Percentiles rank a stretch among this genome's conserved stretches.
These are phyloP conservation scores for Mycena rosella DNA, from an alignment of 768 basidiomycete genomes.

Conservation along the genomic window DNA sequence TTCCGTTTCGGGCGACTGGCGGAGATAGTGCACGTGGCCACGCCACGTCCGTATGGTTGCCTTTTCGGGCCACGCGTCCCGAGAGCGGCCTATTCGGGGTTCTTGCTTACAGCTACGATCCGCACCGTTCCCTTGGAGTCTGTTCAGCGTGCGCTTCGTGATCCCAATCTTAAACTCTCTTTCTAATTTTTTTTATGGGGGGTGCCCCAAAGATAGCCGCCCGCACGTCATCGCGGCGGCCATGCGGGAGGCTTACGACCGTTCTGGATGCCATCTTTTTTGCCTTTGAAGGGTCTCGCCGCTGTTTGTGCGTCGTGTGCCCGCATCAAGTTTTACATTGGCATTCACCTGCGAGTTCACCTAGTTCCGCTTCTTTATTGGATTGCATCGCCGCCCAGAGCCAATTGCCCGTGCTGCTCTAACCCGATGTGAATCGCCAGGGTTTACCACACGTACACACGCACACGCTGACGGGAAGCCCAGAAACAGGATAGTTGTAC, in stretches of 20 bases:
- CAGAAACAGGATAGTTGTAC: too few relatives aligned
- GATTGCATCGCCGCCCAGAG: slow-evolving; percentile 18
- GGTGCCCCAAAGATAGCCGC: slow-evolving; percentile 24
- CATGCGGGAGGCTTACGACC: background rate
- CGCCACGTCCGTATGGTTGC: background rate
- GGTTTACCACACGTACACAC: background rate
- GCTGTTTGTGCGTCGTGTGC: too few relatives aligned
- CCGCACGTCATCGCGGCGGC: slow-evolving; percentile 12
- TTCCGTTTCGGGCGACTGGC: too few relatives aligned
- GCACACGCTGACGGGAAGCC: too few relatives aligned
- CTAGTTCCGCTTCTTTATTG: background rate
- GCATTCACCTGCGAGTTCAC: background rate
- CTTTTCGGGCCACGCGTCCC: slow-evolving; percentile 7
- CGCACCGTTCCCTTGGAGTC: slow-evolving; percentile 1
- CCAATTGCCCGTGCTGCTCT: slow-evolving; percentile 9
- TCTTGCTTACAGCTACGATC: background rate
- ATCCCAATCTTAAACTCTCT: slow-evolving; percentile 26
- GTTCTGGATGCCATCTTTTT: slow-evolving; percentile 18
- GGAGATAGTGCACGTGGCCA: slow-evolving; percentile 8
- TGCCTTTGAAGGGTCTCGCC: too few relatives aligned
- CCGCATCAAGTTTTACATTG: slow-evolving; percentile 12
- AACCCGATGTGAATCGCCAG: slow-evolving; percentile 10
- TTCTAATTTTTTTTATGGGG: background rate
- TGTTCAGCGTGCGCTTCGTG: slow-evolving; percentile 11
- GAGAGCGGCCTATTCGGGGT: slow-evolving; percentile 28